Percentiles rank a stretch among this genome's conserved stretches.
Evolutionary conservation across 129 eudicot species (phyloP).

Genomic region (Scalesia atractyloides): DNA sequence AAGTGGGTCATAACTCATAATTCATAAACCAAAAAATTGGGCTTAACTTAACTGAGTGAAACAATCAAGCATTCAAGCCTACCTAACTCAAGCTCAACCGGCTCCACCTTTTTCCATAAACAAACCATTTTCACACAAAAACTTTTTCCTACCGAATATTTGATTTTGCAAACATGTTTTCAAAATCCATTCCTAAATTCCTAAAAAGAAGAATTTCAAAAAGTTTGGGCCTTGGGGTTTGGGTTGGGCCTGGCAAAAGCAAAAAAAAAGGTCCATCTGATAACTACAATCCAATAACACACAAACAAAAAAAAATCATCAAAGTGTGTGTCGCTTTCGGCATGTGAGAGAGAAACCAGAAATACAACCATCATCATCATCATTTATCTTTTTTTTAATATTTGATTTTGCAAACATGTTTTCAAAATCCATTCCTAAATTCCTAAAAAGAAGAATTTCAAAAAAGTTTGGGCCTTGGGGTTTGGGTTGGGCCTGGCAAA

Average conservation of each 20-base stretch:
- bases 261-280: slow-evolving; percentile 12
- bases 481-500: slow-evolving; percentile 21
- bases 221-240: slow-evolving; percentile 25
- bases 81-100: too few relatives aligned
- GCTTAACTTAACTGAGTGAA: too few relatives aligned
- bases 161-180: too few relatives aligned
- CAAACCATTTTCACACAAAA: too few relatives aligned
- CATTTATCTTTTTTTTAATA: too few relatives aligned
- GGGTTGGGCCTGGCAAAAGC: slow-evolving; percentile 21
- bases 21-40: too few relatives aligned
- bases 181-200: not conserved
- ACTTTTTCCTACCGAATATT: too few relatives aligned
- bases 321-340: slow-evolving; percentile 31
- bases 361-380: not conserved
- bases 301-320: not conserved
- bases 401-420: too few relatives aligned
- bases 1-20: too few relatives aligned
- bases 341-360: slow-evolving; percentile 18
- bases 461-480: slow-evolving; percentile 28
- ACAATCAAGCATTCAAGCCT: too few relatives aligned
- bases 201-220: not conserved
- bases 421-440: not conserved
- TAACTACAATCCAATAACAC: slow-evolving; percentile 19
- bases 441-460: not conserved
- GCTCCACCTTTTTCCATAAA: too few relatives aligned